These are phyloP conservation scores for Musa beccarii DNA, from an alignment of 176 grass and related monocot species.

Conservation along the genomic window DNA sequence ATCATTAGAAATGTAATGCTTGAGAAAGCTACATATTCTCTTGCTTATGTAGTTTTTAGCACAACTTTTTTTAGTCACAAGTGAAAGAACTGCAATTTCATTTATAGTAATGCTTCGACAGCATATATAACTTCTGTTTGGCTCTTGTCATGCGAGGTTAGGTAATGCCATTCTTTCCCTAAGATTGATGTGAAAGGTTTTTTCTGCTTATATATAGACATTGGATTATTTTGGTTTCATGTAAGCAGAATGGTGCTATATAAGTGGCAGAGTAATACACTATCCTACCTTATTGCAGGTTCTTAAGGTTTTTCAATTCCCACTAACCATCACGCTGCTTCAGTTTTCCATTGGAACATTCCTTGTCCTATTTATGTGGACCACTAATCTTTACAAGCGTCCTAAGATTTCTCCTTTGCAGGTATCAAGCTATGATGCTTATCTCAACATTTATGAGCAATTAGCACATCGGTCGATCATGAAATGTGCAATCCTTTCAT, in stretches of 20 bases:
- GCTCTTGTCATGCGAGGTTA: no score
- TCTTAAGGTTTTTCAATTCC: conserved; percentile 63
- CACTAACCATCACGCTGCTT: conserved; percentile 47
- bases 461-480: background rate
- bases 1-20: no score
- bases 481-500: conserved; percentile 11
- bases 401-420: conserved; percentile 63
- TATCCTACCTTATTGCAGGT: conserved; percentile 31
- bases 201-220: no score
- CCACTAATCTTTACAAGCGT: conserved; percentile 38
- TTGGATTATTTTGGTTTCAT: no score
- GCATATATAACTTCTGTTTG: no score
- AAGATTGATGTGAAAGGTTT: no score
- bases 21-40: background rate
- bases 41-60: no score
- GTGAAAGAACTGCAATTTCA: no score
- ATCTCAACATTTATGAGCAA: background rate
- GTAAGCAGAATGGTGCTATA: background rate
- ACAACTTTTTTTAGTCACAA: no score
- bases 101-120: no score
- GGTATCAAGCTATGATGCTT: conserved; percentile 29
- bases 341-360: conserved; percentile 47
- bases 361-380: conserved; percentile 40
- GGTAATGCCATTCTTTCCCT: no score
- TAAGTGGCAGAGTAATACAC: background rate